Conservation (phyloP, 2,329 filamentous ascomycete genomes). For the Paecilomyces fulvus region DNA sequence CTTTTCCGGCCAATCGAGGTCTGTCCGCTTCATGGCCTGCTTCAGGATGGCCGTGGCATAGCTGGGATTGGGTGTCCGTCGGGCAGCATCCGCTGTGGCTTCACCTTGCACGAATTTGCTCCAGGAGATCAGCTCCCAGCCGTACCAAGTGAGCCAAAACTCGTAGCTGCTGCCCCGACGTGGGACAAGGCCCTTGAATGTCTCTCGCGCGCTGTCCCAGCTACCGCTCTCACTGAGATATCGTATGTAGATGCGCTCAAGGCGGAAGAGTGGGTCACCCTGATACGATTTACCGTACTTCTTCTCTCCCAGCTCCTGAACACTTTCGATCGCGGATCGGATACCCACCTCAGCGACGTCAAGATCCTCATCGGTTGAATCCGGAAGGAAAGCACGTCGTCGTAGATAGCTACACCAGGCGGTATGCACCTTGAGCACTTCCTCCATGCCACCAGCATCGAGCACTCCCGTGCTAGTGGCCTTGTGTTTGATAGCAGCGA, state of each 20-base stretch:
- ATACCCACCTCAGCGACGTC: conserved; percentile 89
- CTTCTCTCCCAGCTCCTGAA: conserved; percentile 67
- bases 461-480: conserved; percentile 80
- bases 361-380: conserved; percentile 69
- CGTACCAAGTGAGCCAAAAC: conserved; percentile 89
- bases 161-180: conserved; percentile 71
- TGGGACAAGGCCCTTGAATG: conserved; percentile 66
- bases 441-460: conserved; percentile 76
- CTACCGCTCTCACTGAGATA: conserved; percentile 79
- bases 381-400: conserved; percentile 67
- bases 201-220: conserved; percentile 64
- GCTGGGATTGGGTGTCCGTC: conserved; percentile 57
- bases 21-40: conserved; percentile 53
- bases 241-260: conserved; percentile 87
- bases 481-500: conserved; percentile 84
- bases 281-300: conserved; percentile 68
- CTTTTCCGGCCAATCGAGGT: conserved; percentile 44
- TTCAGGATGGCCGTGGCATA: conserved; percentile 69
- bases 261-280: conserved; percentile 79
- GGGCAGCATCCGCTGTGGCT: conserved; percentile 43
- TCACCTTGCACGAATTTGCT: conserved; percentile 48
- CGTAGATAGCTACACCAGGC: conserved; percentile 94
- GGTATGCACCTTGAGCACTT: conserved; percentile 82
- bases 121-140: conserved; percentile 79
- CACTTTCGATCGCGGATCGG: conserved; percentile 74